phyloP scores from a whole-genome alignment of 208 protist species.

The Leishmania aethiopica region DNA sequence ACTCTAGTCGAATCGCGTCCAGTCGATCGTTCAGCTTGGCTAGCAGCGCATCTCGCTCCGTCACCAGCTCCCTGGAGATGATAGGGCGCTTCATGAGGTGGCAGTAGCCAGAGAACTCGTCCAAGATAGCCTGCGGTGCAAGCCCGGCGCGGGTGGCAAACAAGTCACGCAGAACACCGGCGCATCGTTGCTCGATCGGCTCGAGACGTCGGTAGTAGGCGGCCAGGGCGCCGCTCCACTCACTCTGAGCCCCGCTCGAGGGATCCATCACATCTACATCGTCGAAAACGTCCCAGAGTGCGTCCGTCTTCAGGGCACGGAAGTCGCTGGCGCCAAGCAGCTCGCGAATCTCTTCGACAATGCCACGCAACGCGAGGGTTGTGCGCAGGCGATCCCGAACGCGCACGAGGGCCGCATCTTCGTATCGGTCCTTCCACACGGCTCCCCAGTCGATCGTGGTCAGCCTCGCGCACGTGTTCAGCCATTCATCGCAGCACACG shows the following conservation, averaged over 20 bases:
- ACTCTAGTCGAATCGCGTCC: conserved; percentile 84
- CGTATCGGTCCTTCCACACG: conserved; percentile 55
- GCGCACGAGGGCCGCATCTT: conserved; percentile 55
- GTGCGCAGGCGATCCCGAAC: conserved; percentile 65
- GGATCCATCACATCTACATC: conserved; percentile 72
- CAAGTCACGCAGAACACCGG: conserved; percentile 71
- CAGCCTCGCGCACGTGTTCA: conserved; percentile 62
- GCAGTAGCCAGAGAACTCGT: conserved; percentile 80
- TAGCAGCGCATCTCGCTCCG: conserved; percentile 82
- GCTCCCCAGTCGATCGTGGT: conserved; percentile 87
- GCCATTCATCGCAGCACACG: conserved; percentile 78
- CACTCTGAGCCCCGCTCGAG: conserved; percentile 46
- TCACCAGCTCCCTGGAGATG: conserved; percentile 85
- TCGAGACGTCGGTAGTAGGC: conserved; percentile 86
- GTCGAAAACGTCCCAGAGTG: conserved; percentile 80
- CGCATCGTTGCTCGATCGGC: conserved; percentile 85
- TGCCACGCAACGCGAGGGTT: conserved; percentile 55
- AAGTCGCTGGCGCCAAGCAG: conserved; percentile 61
- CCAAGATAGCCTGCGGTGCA: conserved; percentile 86
- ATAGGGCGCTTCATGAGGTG: conserved; percentile 87
- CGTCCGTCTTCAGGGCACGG: conserved; percentile 59
- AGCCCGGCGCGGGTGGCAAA: conserved; percentile 66
- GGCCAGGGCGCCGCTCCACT: conserved; percentile 69
- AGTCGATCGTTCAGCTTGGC: conserved; percentile 90
- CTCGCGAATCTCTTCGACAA: conserved; percentile 75